phyloP scores from a whole-genome alignment of 768 basidiomycete species.

The Tylopilus sp. region DNA sequence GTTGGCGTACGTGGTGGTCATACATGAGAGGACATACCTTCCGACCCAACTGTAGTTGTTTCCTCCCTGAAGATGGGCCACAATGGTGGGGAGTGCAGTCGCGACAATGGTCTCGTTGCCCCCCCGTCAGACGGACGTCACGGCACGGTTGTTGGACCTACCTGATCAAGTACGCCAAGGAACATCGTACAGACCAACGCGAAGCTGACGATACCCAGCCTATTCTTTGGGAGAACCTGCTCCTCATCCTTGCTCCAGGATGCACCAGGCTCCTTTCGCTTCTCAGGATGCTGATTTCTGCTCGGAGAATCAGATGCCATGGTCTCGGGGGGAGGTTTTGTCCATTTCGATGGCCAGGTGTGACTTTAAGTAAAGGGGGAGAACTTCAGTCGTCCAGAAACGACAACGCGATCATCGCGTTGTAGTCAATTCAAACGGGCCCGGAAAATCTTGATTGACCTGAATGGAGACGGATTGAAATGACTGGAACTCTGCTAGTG shows the following conservation, averaged over 20 bases:
- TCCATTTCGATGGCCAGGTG: background rate
- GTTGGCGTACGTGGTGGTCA: background rate
- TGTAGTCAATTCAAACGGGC: background rate
- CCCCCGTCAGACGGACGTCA: background rate
- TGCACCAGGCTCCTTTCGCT: constrained; percentile 32
- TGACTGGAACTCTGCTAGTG: background rate
- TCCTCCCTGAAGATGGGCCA: constrained; percentile 56
- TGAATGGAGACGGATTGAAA: too few relatives aligned
- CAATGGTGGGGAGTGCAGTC: constrained; percentile 70
- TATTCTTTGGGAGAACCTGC: constrained; percentile 43
- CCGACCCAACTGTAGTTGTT: constrained; percentile 70
- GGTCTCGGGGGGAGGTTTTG: background rate
- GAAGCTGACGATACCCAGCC: constrained; percentile 20
- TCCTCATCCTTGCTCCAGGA: constrained; percentile 51
- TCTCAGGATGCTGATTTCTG: background rate
- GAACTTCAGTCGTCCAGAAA: background rate
- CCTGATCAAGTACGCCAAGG: constrained; percentile 54
- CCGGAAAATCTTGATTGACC: too few relatives aligned
- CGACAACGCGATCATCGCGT: background rate
- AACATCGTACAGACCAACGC: constrained; percentile 26
- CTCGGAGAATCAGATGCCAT: background rate
- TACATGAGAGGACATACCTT: constrained; percentile 36
- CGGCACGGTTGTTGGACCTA: constrained; percentile 15
- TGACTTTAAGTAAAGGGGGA: background rate
- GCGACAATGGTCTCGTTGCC: constrained; percentile 55